Base-by-base conservation (phyloP, 1,284 basidiomycete genomes). In the Xanthoconium separans region DNA sequence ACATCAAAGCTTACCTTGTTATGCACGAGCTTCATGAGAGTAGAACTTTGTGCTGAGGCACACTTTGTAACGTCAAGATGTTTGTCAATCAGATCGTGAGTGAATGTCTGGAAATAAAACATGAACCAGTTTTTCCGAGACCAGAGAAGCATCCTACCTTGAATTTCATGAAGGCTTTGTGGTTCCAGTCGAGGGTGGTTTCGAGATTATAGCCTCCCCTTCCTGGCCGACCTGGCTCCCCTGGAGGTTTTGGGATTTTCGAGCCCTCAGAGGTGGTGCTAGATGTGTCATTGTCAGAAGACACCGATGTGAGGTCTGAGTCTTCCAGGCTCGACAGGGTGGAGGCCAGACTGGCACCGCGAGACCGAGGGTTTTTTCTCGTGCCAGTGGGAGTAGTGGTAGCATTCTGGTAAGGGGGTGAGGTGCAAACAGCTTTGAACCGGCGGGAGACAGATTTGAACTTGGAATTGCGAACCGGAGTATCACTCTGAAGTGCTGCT, bases 1-100 rank as follows among this genome's bases (percentile, higher is more conserved):
- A 34, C 13, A 13, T 41, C 20, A 41, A n/a, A n/a, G n/a, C 33
- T 6, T 24, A 57, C 55, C 45, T 54, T 47, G 9, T 51, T 34
- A 1, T 11, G 5, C 1, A 58, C 39, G 4, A 53, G 4, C 15
- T 50, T 42, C 1, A 58, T 12, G 0, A 44, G 24, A 2, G 7
- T 15, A 6, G 55, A 9, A 22, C 39, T 51, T 36, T 58, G 55
- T 10, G 41, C 44, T 6, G 57, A 58, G 2, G 46, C 30, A 36
- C 51, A 58, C 16, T 51, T 58, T 2, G 44, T 30, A 3, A 22
- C 18, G 9, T 58, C 56, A 2, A 58, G 27, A 27, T 58, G 51
- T 10, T 58, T 15, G 4, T 58, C 45, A 12, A 58, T 51, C 1
- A 53, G 31, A 2, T 0, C 1, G 16, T 45, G 15, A 4, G 15